Evolutionary conservation across 1,284 basidiomycete species (phyloP).

Genomic region (Ganoderma multipileum): DNA sequence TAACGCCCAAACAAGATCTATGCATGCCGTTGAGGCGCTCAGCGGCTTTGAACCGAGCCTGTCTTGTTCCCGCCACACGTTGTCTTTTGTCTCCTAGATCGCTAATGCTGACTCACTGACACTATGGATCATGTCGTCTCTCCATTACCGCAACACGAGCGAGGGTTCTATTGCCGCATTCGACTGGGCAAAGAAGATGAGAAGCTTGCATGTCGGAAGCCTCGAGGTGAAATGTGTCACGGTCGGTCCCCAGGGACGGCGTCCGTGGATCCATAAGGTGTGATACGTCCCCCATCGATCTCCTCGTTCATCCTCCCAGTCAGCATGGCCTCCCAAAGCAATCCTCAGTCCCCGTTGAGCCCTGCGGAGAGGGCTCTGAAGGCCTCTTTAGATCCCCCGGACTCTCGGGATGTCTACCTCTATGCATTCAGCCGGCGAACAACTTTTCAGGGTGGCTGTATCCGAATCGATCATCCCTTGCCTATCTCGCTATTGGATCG

Average conservation of each 20-base stretch:
- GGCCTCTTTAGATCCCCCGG: constrained; percentile 16
- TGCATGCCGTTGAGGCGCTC: too few relatives aligned
- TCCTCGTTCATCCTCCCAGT: neutral
- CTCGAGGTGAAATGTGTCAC: neutral
- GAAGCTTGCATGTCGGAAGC: neutral
- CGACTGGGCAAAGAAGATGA: too few relatives aligned
- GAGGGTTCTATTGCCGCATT: neutral
- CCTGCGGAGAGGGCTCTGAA: constrained; percentile 22
- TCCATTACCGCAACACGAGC: neutral
- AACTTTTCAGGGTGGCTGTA: constrained; percentile 8
- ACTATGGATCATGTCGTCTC: too few relatives aligned
- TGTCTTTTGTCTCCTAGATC: too few relatives aligned
- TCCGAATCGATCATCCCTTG: constrained; percentile 28
- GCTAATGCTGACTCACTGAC: too few relatives aligned
- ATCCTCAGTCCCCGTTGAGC: neutral
- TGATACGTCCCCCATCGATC: neutral
- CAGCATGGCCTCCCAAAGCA: neutral
- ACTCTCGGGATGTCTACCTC: constrained; percentile 33
- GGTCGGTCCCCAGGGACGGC: neutral
- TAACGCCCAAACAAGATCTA: too few relatives aligned
- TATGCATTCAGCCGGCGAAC: constrained; percentile 32
- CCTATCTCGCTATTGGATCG: constrained; percentile 29
- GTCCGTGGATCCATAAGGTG: neutral
- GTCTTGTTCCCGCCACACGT: too few relatives aligned
- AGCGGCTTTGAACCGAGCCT: too few relatives aligned